Evolutionary conservation across 108 stramenopile genomes (phyloP).

Genomic region (Pseudonitzschia multistriata): DNA sequence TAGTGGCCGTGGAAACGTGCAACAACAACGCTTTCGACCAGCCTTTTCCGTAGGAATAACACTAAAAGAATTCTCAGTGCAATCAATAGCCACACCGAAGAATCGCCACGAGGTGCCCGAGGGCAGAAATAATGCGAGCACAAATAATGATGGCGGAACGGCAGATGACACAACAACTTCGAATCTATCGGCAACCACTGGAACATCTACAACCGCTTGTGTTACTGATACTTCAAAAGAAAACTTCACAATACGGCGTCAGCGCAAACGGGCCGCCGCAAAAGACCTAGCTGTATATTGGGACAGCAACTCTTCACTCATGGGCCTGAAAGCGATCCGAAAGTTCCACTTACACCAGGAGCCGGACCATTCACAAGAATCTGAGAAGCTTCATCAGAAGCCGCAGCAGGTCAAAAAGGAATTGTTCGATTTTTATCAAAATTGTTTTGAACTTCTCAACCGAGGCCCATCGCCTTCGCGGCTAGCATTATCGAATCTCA

Average conservation of each 20-base stretch:
- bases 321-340: conserved; percentile 2
- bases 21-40: conserved; percentile 37
- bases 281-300: conserved; percentile 63
- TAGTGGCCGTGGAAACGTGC: background rate
- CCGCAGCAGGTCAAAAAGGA: background rate
- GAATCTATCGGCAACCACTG: background rate
- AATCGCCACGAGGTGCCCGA: background rate
- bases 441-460: conserved; percentile 21
- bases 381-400: background rate
- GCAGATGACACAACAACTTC: conserved; percentile 16
- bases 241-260: conserved; percentile 1
- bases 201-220: background rate
- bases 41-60: conserved; percentile 68
- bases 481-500: background rate
- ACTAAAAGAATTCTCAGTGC: conserved; percentile 52
- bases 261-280: conserved; percentile 50
- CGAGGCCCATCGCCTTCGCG: background rate
- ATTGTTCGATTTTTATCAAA: conserved; percentile 13
- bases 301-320: conserved; percentile 42
- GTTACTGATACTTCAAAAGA: background rate
- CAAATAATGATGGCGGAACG: background rate
- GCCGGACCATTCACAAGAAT: background rate
- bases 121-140: background rate
- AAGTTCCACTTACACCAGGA: background rate
- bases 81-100: conserved; percentile 26